Conservation (phyloP, 2,329 filamentous ascomycete genomes). For the Samsoniella hepiali region DNA sequence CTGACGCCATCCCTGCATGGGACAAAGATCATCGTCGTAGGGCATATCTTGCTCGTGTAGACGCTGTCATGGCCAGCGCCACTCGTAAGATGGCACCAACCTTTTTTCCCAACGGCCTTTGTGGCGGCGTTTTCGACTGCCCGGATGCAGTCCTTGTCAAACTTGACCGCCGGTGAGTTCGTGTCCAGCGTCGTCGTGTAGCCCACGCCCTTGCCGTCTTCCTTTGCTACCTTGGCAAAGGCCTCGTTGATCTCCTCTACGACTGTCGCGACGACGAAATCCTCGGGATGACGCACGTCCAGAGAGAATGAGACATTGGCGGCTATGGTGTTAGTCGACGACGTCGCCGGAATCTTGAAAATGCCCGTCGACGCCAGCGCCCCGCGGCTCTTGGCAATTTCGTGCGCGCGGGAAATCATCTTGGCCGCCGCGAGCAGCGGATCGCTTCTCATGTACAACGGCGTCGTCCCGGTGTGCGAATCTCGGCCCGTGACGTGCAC, state of each 20-base stretch:
- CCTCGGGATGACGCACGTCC: conserved; percentile 59
- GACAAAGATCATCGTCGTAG: conserved; percentile 39
- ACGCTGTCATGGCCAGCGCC: conserved; percentile 40
- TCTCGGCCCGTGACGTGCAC: conserved; percentile 30
- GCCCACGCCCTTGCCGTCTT: conserved; percentile 34
- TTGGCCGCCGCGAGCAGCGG: conserved; percentile 33
- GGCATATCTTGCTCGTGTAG: conserved; percentile 32
- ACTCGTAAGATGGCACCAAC: conserved; percentile 33
- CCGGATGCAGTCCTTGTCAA: conserved; percentile 63
- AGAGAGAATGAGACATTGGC: conserved; percentile 63
- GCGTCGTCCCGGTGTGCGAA: conserved; percentile 32
- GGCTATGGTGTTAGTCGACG: conserved; percentile 69
- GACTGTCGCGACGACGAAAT: conserved; percentile 50
- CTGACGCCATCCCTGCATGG: conserved; percentile 36
- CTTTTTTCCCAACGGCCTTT: conserved; percentile 48
- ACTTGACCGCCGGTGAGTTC: conserved; percentile 56
- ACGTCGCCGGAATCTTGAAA: conserved; percentile 48
- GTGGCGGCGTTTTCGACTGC: conserved; percentile 59
- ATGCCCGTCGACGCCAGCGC: conserved; percentile 33
- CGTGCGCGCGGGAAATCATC: conserved; percentile 33
- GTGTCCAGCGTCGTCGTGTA: conserved; percentile 61
- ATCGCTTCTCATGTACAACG: conserved; percentile 33
- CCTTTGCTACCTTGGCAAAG: conserved; percentile 25
- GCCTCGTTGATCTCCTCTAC: conserved; percentile 24
- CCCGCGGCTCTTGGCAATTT: conserved; percentile 25